phyloP scores from a whole-genome alignment of 176 grass and related monocot species.

The Bromus sterilis region DNA sequence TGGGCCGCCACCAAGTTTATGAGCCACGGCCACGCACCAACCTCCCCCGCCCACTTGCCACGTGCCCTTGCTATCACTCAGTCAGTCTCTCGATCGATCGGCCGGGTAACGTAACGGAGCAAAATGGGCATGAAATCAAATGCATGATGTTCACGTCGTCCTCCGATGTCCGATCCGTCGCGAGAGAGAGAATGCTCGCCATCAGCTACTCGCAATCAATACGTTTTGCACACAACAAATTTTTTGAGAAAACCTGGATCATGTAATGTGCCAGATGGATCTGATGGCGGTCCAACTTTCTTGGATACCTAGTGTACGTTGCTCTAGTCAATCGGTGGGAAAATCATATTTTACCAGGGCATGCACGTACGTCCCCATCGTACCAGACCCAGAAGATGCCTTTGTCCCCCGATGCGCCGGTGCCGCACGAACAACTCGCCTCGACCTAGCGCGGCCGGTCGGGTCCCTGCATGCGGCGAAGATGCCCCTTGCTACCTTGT shows the following conservation, averaged over 20 bases:
- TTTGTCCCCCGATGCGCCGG: background rate
- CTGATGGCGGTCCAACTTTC: too few relatives aligned
- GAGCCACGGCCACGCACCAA: slow-evolving; percentile 10
- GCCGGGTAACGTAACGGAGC: too few relatives aligned
- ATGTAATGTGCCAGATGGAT: too few relatives aligned
- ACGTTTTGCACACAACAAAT: too few relatives aligned
- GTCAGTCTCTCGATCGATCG: too few relatives aligned
- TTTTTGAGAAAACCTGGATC: too few relatives aligned
- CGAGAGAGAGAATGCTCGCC: background rate
- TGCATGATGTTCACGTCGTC: background rate
- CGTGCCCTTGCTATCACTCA: background rate
- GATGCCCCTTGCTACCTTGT: background rate
- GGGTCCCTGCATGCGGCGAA: background rate
- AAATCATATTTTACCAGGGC: background rate
- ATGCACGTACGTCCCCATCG: slow-evolving; percentile 4
- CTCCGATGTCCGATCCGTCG: background rate
- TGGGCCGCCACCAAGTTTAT: background rate
- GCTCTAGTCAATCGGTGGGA: background rate
- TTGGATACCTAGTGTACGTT: too few relatives aligned
- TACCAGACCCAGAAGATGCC: slow-evolving; percentile 25
- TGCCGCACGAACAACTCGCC: background rate
- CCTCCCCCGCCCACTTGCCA: background rate
- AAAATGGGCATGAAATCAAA: background rate
- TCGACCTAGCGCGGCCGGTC: background rate
- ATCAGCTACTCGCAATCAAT: background rate